A percentile compares a stretch with the other conserved stretches of the same genome.
phyloP scores from a whole-genome alignment of 1,284 basidiomycete genomes.

The Cutaneotrichosporon mucoides region DNA sequence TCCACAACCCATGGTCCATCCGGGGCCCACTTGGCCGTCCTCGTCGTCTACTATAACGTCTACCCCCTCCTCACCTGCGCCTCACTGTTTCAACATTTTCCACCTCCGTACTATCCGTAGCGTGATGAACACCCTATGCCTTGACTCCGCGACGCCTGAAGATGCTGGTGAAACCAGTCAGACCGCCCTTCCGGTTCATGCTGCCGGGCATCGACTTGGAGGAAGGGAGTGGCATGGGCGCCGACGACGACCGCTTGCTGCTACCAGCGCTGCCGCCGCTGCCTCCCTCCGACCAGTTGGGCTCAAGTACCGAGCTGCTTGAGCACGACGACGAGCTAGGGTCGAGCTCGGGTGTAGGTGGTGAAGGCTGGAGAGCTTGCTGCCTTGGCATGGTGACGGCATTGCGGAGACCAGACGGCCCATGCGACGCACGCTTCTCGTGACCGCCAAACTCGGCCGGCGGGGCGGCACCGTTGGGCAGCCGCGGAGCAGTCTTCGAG shows the following conservation, averaged over 20 bases:
- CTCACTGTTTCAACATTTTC: too few species aligned
- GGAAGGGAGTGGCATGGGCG: not conserved
- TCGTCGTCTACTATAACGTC: too few species aligned
- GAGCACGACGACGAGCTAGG: constrained; percentile 23
- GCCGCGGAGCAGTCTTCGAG: not conserved
- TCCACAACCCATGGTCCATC: too few species aligned
- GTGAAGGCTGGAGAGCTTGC: constrained; percentile 8
- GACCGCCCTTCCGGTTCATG: not conserved
- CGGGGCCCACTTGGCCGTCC: too few species aligned
- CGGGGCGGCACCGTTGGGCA: not conserved
- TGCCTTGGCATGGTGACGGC: not conserved
- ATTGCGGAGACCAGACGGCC: constrained; percentile 12
- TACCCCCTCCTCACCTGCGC: too few species aligned
- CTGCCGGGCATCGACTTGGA: constrained; percentile 3
- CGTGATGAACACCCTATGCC: constrained; percentile 3
- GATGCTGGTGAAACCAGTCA: constrained; percentile 9
- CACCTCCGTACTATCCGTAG: too few species aligned
- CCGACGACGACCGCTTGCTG: not conserved
- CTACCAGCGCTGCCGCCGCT: not conserved
- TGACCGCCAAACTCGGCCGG: not conserved
- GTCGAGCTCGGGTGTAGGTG: constrained; percentile 34
- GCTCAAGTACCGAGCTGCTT: constrained; percentile 16
- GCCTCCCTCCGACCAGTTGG: constrained; percentile 11
- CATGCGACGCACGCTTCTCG: not conserved
- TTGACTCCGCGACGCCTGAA: constrained; percentile 14